Conservation (phyloP, 495 filamentous ascomycete species). For the Penicillium egyptiacum region DNA sequence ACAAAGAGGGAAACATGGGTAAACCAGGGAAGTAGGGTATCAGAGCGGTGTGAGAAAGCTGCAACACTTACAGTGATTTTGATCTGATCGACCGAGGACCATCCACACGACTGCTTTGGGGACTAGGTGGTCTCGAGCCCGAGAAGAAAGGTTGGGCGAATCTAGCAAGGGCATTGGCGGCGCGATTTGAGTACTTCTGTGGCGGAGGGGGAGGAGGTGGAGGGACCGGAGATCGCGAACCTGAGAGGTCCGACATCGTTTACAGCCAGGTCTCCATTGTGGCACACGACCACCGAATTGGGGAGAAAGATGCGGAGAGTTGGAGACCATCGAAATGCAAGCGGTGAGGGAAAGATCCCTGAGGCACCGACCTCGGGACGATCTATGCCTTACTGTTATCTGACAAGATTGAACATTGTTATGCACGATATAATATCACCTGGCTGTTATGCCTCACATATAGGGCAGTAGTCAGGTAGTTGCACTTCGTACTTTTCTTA, state of each 20-base stretch:
- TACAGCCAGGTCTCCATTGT: slow-evolving; percentile 25
- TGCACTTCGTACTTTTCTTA: neutral
- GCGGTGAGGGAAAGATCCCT: slow-evolving; percentile 21
- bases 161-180: slow-evolving; percentile 55
- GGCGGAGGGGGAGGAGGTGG: slow-evolving; percentile 54
- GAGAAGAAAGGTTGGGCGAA: slow-evolving; percentile 60
- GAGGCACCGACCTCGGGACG: neutral
- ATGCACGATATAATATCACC: too few relatives aligned
- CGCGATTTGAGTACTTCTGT: slow-evolving; percentile 50
- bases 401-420: neutral
- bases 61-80: slow-evolving; percentile 42
- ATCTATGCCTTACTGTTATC: neutral
- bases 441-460: neutral
- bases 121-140: slow-evolving; percentile 55
- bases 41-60: slow-evolving; percentile 27
- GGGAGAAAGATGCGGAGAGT: slow-evolving; percentile 18
- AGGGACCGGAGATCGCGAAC: slow-evolving; percentile 39
- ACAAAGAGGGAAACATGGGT: neutral
- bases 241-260: slow-evolving; percentile 48
- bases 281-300: slow-evolving; percentile 33
- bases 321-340: slow-evolving; percentile 19
- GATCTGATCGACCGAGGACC: slow-evolving; percentile 41
- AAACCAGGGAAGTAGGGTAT: neutral
- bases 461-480: slow-evolving; percentile 2
- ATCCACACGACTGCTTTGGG: slow-evolving; percentile 43